A percentile compares a stretch with the other conserved stretches of the same genome.
Evolutionary conservation across 164 flowering plant species (phyloP).

Genomic region (Stephania yunnanensis): DNA sequence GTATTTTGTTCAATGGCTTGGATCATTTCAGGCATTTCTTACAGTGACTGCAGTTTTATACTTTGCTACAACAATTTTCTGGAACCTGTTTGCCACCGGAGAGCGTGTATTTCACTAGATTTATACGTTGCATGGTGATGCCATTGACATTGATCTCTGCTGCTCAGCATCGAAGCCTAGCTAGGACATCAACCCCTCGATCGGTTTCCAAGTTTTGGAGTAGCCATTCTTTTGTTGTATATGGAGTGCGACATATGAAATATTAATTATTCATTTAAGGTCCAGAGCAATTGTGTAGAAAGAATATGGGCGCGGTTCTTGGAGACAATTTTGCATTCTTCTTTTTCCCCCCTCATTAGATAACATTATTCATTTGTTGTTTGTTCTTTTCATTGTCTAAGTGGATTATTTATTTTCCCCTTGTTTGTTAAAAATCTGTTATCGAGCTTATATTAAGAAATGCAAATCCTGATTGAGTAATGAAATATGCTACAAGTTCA

Average conservation of each 20-base stretch:
- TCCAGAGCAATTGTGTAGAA: background rate
- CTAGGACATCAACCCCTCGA: background rate
- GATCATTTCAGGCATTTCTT: constrained; percentile 92
- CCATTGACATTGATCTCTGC: background rate
- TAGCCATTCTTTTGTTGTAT: background rate
- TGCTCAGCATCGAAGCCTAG: background rate
- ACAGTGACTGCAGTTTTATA: constrained; percentile 75
- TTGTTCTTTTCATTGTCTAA: background rate
- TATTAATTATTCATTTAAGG: background rate
- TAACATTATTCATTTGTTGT: background rate
- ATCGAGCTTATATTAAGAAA: too few species aligned
- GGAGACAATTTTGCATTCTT: background rate
- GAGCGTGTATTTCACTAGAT: constrained; percentile 62
- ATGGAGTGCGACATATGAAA: background rate
- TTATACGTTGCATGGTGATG: background rate
- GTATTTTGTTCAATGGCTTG: constrained; percentile 90
- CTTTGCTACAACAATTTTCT: constrained; percentile 64
- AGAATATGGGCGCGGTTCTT: background rate
- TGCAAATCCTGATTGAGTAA: too few species aligned
- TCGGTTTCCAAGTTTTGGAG: background rate
- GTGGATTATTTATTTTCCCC: background rate
- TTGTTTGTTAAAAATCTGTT: too few species aligned
- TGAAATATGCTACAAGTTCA: too few species aligned
- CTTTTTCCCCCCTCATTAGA: too few species aligned
- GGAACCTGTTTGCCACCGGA: constrained; percentile 84